Evolutionary conservation across 768 basidiomycete species (phyloP), one percentile per base, ranked within the genome.

Genomic region (Chalciporus piperatus): DNA sequence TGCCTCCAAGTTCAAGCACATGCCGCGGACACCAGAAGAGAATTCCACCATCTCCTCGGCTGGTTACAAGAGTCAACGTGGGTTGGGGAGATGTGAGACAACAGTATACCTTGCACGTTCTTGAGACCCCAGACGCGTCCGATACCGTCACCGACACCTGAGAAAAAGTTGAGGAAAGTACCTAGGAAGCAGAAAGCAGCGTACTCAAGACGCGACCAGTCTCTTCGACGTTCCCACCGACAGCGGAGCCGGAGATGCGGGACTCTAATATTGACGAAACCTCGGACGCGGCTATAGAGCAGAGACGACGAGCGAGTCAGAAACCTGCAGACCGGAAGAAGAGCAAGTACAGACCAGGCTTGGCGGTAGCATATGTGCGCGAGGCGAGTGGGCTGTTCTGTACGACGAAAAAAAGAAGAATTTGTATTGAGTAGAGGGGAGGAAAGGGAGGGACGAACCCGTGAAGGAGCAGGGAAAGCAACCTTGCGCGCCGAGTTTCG

Each of bases 21-120:
- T 99, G 82, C 97, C 97, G 72, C 97, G 95, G 66, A 99, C 86
- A 76, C 97, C 97, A 46, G 97, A 98, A 45, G 96, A 92, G 84
- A 99, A 99, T 83, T 99, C 97, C 83, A 99, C 97, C 97, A 99
- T 99, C 85, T 99, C 97, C 78, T 99, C 97, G 76, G 88, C 88
- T 94, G 74, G 44, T 62, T 49, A 59, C 42, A 22, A 25, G 7
- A 9, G 8, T 67, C 41, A 57, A 5, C 47, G 41, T 6, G 14
- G 1, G 28, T 40, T 17, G n/a, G 33, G 41, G 41, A 28, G 4
- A 9, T 33, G 14, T 23, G 33, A 30, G 50, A 50, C 46, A 27
- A 37, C 32, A 48, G 64, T 73, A 51, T 64, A 93, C 92, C 93
- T 79, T 98, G 97, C 67, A 99, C 97, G 71, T 99, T 99, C 76